Base-by-base conservation (phyloP, 129 eudicot species). In the Chrysanthemum makinoi region DNA sequence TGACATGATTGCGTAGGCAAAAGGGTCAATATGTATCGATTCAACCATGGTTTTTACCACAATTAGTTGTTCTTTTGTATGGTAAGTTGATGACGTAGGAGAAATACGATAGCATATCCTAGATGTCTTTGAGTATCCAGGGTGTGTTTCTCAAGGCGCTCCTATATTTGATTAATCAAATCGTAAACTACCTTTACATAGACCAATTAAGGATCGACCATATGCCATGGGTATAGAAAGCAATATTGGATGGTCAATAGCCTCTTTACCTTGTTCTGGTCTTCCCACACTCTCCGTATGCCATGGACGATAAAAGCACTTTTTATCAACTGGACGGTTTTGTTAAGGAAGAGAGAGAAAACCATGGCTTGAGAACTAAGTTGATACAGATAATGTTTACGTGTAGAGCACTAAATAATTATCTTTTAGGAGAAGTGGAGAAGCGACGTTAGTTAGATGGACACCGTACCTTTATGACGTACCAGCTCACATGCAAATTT, bases 81-180 rank as follows among this genome's bases (percentile, higher is more conserved):
- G 30, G 18, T 43, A 47, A 4, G 49, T 58, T 61, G 59, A 47
- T 59, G 28, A 19, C 39, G 47, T 35, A 6, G 18, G 54, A 70
- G 65, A 56, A 35, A 20, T n/a, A 26, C 33, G 52, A 54, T 53
- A 47, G 17, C 62, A 60, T 28, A 51, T 24, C 26, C 16, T 52
- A 53, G 51, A 69, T 51, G 63, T 53, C 51, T 28, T 69, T 54
- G 64, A 35, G 39, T 54, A 70, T 44, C 59, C 16, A 71, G 30
- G 43, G 17, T 20, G 47, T 43, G 22, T 55, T 71, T 71, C 46
- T 44, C 43, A 26, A 57, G 65, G 44, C 20, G 39, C 11, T 44
- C 17, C 35, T 57, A 49, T 19, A 14, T 39, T 43, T 56, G 20
- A 39, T 56, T 20, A 15, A 57, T 71, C 18, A 54, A 35, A 26